A percentile compares a stretch with the other conserved stretches of the same genome.
Evolutionary conservation across 139 green algal genomes (phyloP).

Genomic region (Dunaliella primolecta): DNA sequence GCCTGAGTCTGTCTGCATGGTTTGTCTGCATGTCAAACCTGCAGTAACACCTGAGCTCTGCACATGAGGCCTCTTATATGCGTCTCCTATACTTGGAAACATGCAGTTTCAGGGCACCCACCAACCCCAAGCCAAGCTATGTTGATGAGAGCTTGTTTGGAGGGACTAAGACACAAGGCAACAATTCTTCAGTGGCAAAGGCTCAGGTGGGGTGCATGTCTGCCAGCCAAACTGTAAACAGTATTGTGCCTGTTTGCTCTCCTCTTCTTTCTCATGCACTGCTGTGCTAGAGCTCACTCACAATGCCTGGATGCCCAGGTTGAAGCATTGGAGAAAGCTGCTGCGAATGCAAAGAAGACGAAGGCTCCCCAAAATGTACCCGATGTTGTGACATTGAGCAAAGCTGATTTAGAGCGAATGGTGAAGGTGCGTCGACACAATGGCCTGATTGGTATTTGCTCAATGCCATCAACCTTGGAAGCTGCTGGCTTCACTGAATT

Average conservation of each 20-base stretch:
- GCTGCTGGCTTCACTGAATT: too few species aligned
- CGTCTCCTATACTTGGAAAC: not conserved
- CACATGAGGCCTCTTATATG: not conserved
- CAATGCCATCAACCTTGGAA: too few species aligned
- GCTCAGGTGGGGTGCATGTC: constrained; percentile 2
- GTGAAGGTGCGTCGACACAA: not conserved
- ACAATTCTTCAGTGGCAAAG: not conserved
- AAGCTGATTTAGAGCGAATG: not conserved
- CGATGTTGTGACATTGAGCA: constrained; percentile 14
- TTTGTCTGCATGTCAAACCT: not conserved
- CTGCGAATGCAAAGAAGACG: not conserved
- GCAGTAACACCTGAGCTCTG: not conserved
- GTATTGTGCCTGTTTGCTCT: not conserved
- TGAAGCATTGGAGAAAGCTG: not conserved
- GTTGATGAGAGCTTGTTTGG: constrained; percentile 46
- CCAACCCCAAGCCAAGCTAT: constrained; percentile 25
- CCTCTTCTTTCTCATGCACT: not conserved
- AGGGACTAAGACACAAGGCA: constrained; percentile 13
- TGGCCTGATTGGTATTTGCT: too few species aligned
- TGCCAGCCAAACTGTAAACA: not conserved
- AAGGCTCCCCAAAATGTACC: not conserved
- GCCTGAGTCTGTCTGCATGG: not conserved
- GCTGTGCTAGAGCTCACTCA: too few species aligned
- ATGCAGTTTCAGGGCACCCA: not conserved
- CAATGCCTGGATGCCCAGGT: not conserved